Conservation (phyloP, 768 basidiomycete species). For the Boletus speciosus region DNA sequence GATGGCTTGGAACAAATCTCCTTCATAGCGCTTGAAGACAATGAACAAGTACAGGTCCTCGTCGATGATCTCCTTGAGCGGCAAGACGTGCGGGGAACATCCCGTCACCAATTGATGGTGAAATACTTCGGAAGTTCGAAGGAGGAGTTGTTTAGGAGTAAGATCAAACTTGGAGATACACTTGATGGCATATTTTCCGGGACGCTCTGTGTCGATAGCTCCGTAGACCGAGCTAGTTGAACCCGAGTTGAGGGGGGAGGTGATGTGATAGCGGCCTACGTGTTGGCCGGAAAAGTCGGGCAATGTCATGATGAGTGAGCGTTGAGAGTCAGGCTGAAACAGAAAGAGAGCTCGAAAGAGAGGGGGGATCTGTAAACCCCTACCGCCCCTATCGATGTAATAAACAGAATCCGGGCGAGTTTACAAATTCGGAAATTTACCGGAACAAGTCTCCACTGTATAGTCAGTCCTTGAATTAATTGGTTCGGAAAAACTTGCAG, state of each 20-base stretch:
- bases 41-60: conserved; percentile 65
- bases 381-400: neutral
- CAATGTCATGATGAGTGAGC: conserved; percentile 18
- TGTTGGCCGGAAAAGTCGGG: conserved; percentile 49
- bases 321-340: neutral
- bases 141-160: conserved; percentile 51
- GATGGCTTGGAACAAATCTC: conserved; percentile 73
- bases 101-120: conserved; percentile 49
- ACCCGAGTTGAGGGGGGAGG: conserved; percentile 65
- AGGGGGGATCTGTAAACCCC: neutral
- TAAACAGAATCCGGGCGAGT: neutral
- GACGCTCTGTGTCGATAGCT: conserved; percentile 49
- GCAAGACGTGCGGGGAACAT: conserved; percentile 61
- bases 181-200: conserved; percentile 66
- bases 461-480: no score
- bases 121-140: conserved; percentile 68
- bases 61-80: conserved; percentile 59
- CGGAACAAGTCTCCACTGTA: neutral
- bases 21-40: conserved; percentile 54
- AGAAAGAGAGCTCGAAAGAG: neutral
- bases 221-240: conserved; percentile 78
- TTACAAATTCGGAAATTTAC: neutral
- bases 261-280: conserved; percentile 60
- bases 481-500: no score
- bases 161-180: conserved; percentile 60